A percentile compares a stretch with the other conserved stretches of the same genome.
phyloP scores from a whole-genome alignment of 805 yeast species.

The Candida suzukii region DNA sequence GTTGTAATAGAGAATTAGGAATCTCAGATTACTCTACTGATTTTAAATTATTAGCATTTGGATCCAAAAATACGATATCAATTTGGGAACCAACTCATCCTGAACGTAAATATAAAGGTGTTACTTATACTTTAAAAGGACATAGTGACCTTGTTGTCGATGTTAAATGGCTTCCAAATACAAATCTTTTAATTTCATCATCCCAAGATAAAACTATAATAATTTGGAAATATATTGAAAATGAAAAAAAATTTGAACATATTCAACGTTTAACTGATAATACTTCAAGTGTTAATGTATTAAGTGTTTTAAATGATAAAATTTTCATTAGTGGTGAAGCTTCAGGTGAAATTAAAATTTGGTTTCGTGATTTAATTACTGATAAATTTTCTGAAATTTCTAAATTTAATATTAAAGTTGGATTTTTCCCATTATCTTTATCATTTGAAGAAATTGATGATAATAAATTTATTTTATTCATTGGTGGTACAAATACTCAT shows the following conservation, averaged over 20 bases:
- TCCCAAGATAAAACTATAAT: constrained; percentile 60
- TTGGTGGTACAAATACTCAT: constrained; percentile 63
- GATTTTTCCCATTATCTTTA: constrained; percentile 43
- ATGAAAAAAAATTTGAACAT: constrained; percentile 19
- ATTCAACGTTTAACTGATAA: constrained; percentile 33
- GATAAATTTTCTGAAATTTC: constrained; percentile 20
- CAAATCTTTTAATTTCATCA: constrained; percentile 46
- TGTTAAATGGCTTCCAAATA: constrained; percentile 47
- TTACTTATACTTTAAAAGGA: constrained; percentile 47
- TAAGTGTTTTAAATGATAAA: constrained; percentile 33
- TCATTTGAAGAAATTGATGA: constrained; percentile 25
- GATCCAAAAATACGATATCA: constrained; percentile 61
- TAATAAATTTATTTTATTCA: constrained; percentile 42
- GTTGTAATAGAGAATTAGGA: constrained; percentile 63
- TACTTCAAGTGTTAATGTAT: constrained; percentile 44
- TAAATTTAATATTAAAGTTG: constrained; percentile 29
- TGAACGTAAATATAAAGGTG: constrained; percentile 32
- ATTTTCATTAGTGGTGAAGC: constrained; percentile 58
- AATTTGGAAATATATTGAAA: constrained; percentile 43
- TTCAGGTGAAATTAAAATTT: constrained; percentile 48
- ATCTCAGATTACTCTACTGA: constrained; percentile 43
- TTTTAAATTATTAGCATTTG: constrained; percentile 52
- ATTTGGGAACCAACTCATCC: constrained; percentile 54
- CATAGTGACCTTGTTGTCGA: constrained; percentile 61
- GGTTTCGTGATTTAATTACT: constrained; percentile 29